A percentile compares a stretch with the other conserved stretches of the same genome.
phyloP scores from a whole-genome alignment of 257 asterid genomes.

The Henckelia pumila region DNA sequence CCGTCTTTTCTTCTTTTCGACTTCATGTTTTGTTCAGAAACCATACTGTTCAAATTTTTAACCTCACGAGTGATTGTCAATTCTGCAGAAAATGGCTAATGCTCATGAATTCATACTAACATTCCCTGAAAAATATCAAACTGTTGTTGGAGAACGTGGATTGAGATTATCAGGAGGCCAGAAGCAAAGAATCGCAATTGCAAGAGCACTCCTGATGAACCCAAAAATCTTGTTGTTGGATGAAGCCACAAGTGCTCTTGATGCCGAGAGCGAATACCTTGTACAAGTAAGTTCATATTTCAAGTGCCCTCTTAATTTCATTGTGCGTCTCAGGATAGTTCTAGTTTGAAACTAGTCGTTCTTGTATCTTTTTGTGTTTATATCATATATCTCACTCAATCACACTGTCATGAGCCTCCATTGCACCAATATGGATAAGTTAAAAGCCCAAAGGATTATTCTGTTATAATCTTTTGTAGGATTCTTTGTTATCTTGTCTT shows the following conservation, averaged over 20 bases:
- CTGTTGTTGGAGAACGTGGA: constrained; percentile 66
- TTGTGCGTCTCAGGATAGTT: not conserved
- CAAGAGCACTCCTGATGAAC: constrained; percentile 65
- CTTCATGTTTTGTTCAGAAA: constrained; percentile 1
- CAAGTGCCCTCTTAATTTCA: no score
- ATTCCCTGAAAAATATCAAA: constrained; percentile 58
- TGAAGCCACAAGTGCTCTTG: constrained; percentile 70
- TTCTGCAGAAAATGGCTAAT: constrained; percentile 64
- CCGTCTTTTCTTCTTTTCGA: not conserved
- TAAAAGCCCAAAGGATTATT: no score
- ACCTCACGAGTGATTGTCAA: not conserved
- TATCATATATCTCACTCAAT: no score
- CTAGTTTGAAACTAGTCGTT: not conserved
- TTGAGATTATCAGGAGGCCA: constrained; percentile 71
- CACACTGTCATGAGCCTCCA: no score
- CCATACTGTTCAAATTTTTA: not conserved
- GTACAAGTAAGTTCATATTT: constrained; percentile 44
- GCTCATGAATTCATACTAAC: constrained; percentile 57
- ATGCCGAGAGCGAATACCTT: constrained; percentile 69
- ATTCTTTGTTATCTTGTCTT: no score
- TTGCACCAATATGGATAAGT: no score
- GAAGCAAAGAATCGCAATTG: constrained; percentile 69
- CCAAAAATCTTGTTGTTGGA: constrained; percentile 57
- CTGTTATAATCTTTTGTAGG: no score
- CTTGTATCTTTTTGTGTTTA: not conserved